Base-by-base conservation (phyloP, 805 yeast species). In the Candida multigemmis region DNA sequence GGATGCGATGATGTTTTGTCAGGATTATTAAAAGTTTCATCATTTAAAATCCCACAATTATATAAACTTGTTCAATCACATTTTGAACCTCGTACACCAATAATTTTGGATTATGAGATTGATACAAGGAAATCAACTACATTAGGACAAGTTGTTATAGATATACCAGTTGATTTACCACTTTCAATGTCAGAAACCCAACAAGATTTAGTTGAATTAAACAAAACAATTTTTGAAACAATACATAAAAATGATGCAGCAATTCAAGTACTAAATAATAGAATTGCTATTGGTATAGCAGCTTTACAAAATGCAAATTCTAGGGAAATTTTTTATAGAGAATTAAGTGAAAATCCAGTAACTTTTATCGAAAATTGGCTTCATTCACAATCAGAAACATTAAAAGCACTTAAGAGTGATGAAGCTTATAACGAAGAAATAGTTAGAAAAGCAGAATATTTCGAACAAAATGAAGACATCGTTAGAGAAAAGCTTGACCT, bases 381-480 rank as follows among this genome's bases (percentile, higher is more conserved):
- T 35, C 79, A 76, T 23, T 77, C 85, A 23, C 94, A 91, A 50
- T 65, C 85, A 10, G 83, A 85, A 33, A 82, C 89, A 25, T 65
- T 91, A 44, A 86, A 81, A 55, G 81, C 89, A 9, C 65, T 91
- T 37, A 71, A 85, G 33, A 86, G 94, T 38, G 97, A 91, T 37
- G 91, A 82, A 41, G 89, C 87, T 7, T 81, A 77, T 53, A 77
- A 77, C 46, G 96, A 89, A 56, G 96, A 87, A 47, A 64, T 72
- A 12, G 94, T 85, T 4, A 74, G 98, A 58, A 71, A 80, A 42
- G 74, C 95, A 3, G 74, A 76, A 11, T 91, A 79, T 53, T 91
- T 58, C 34, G 72, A 75, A 22, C 87, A 84, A 42, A 84, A 83
- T 35, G 65, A 61, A 38, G 50, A 50, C 16, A 60, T 81, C 40